Conservation (phyloP, 768 basidiomycete genomes). For the Porphyrellus cyaneotinctus region DNA sequence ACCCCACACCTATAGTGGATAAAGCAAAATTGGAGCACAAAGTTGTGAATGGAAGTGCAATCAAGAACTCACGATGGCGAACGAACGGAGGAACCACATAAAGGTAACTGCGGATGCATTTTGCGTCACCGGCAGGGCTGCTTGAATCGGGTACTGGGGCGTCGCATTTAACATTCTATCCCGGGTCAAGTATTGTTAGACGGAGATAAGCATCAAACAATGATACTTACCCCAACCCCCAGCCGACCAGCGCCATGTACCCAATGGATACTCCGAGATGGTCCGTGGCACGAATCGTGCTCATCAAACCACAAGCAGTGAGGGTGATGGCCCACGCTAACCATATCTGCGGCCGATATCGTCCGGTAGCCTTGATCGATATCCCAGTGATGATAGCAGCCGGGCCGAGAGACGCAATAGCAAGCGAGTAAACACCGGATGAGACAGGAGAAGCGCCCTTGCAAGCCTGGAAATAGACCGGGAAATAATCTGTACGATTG, state of each 20-base stretch:
- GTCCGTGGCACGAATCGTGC: conserved; percentile 16
- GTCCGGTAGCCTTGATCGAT: conserved; percentile 21
- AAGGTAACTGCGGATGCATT: not conserved
- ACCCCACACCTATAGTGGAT: not conserved
- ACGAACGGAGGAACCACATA: not conserved
- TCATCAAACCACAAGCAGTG: conserved; percentile 35
- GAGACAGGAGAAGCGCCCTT: conserved; percentile 28
- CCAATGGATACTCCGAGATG: not conserved
- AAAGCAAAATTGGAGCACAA: not conserved
- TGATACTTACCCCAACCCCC: not conserved
- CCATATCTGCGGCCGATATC: conserved; percentile 26
- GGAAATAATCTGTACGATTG: conserved; percentile 32
- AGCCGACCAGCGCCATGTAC: not conserved
- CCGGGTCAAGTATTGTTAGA: not conserved
- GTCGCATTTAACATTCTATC: not conserved
- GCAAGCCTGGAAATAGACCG: conserved; percentile 25
- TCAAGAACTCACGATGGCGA: conserved; percentile 29
- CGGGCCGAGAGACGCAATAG: conserved; percentile 25
- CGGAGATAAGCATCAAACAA: not conserved
- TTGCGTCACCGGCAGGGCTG: not conserved
- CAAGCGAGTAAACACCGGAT: conserved; percentile 25
- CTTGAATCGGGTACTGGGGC: conserved; percentile 35
- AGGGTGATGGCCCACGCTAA: conserved; percentile 14
- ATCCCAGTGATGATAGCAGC: conserved; percentile 31
- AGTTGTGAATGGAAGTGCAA: not conserved